phyloP scores from a whole-genome alignment of 2,329 filamentous ascomycete genomes.

The Aspergillus fructus region DNA sequence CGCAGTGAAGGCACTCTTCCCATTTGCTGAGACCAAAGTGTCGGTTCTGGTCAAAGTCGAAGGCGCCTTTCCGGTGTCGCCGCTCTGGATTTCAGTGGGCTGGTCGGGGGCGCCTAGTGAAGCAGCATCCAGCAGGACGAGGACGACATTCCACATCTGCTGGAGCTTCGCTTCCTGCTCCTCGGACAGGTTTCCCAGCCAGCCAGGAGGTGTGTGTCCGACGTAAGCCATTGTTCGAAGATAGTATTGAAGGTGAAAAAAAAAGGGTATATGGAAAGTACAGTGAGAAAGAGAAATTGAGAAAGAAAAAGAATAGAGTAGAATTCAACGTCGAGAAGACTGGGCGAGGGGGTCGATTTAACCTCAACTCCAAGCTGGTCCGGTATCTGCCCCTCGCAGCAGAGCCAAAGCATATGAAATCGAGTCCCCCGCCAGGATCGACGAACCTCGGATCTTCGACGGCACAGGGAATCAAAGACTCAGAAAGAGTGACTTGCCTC shows the following conservation, averaged over 20 bases:
- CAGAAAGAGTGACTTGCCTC: not conserved
- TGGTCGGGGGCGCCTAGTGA: constrained; percentile 50
- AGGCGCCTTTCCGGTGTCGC: constrained; percentile 49
- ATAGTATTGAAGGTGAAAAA: not conserved
- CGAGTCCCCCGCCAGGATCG: constrained; percentile 12
- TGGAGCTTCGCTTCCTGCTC: constrained; percentile 86
- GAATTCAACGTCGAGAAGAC: not conserved
- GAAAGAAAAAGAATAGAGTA: not conserved
- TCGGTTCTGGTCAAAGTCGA: constrained; percentile 35
- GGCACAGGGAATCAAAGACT: not conserved
- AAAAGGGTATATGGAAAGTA: not conserved
- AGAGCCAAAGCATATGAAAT: constrained; percentile 18
- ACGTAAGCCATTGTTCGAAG: constrained; percentile 13
- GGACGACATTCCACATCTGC: constrained; percentile 75
- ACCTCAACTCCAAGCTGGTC: not conserved
- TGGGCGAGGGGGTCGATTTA: not conserved
- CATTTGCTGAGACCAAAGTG: constrained; percentile 64
- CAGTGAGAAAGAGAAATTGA: not conserved
- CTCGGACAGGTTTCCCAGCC: constrained; percentile 77
- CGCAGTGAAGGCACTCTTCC: constrained; percentile 31
- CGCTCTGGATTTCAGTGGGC: constrained; percentile 51
- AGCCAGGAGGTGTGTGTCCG: constrained; percentile 50
- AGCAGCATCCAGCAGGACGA: constrained; percentile 54
- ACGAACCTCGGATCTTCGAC: constrained; percentile 19
- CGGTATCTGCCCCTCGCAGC: not conserved